Base-by-base conservation (phyloP, 2,329 filamentous ascomycete species). In the Diaporthe sp. region DNA sequence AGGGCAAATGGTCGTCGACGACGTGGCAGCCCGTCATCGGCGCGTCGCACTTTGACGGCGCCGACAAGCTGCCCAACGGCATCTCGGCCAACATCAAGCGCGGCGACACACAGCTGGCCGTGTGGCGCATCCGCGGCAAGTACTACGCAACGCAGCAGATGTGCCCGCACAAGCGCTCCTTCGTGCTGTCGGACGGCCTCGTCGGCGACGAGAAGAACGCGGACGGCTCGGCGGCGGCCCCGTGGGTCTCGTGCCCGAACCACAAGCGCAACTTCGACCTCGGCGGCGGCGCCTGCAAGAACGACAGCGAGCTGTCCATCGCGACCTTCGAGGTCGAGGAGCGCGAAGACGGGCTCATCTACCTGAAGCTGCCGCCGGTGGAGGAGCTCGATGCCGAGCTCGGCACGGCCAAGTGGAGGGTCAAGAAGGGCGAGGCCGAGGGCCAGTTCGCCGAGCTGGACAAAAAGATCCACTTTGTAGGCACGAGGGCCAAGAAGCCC, bases 91-190 rank as follows among this genome's bases (percentile, higher is more conserved):
- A 92, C 42, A 87, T 98, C 83, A 97, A 97, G 86, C 90, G 94
- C 56, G 94, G 95, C 56, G 95, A 97, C 82, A 97, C 95, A 0
- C 95, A 98, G 83, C 89, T 98, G 2, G 95, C 95, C 10, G 86
- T 98, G 70, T 98, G 96, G 90, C 94, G 95, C 79, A 89, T 97
- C 76, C 90, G 91, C 71, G 95, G 94, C 27, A 90, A 89, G 71
- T 97, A 92, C 87, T 96, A 96, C 82, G 94, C 94, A 74, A 94
- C 93, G 19, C 95, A 98, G 85, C 94, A 98, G 81, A 98, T 98
- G 95, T 98, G 95, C 82, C 95, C 95, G 13, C 95, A 97, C 85
- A 97, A 96, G 84, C 92, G 95, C 15, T 92, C 95, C 1, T 98
- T 98, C 80, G 93, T 96, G n/a, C 90, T 98, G 35, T 93, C 93